Conservation (phyloP, 139 green algal species). For the Chlamydomonas eustigma region DNA sequence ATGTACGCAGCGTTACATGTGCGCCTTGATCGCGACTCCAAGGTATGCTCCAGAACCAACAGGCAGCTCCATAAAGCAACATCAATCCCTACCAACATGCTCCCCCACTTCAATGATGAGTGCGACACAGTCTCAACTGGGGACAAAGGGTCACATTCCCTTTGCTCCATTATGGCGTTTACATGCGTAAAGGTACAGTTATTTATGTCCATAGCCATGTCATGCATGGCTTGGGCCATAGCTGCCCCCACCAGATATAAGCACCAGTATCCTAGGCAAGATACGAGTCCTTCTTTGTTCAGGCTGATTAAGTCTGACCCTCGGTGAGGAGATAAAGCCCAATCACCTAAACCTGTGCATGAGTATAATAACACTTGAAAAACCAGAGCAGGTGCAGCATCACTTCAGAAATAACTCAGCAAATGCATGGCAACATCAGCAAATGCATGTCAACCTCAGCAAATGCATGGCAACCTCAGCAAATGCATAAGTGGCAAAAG, state of each 20-base stretch:
- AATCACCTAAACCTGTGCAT: slow-evolving; percentile 28
- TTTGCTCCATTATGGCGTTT: not conserved
- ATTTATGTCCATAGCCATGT: not conserved
- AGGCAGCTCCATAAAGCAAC: slow-evolving; percentile 30
- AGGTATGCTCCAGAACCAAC: slow-evolving; percentile 5
- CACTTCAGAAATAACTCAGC: no score
- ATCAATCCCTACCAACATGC: slow-evolving; percentile 9
- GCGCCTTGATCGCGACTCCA: slow-evolving; percentile 63
- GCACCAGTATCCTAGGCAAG: slow-evolving; percentile 66
- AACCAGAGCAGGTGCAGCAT: no score
- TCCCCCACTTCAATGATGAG: slow-evolving; percentile 30
- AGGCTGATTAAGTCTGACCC: slow-evolving; percentile 32
- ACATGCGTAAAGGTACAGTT: not conserved
- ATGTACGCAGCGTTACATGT: slow-evolving; percentile 78
- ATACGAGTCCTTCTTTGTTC: slow-evolving; percentile 86
- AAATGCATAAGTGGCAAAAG: no score
- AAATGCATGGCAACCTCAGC: no score
- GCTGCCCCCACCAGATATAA: slow-evolving; percentile 56
- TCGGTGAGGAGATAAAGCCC: slow-evolving; percentile 37
- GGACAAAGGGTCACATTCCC: not conserved
- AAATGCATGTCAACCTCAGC: no score
- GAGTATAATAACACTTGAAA: no score
- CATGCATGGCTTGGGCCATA: slow-evolving; percentile 20
- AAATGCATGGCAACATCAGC: no score
- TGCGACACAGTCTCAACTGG: not conserved